Conservation (phyloP, 441 rosid species). For the Rhodomyrtus psidioides region DNA sequence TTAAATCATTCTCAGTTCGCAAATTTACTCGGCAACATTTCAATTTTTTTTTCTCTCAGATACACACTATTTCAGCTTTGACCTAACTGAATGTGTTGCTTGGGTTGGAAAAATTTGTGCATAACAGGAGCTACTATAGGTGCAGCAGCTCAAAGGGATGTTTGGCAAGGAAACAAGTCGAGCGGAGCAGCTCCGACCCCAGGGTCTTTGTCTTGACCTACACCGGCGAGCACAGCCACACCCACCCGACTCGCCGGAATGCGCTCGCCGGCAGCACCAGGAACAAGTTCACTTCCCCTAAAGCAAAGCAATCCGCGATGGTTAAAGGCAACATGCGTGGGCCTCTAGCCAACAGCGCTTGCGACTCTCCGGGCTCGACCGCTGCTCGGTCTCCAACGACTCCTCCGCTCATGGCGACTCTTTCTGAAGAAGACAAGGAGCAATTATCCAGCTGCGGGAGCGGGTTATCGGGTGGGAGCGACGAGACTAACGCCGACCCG, state of each 20-base stretch:
- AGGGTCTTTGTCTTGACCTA: conserved; percentile 54
- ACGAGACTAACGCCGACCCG: neutral
- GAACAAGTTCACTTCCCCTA: conserved; percentile 22
- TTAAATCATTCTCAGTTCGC: neutral
- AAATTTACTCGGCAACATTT: neutral
- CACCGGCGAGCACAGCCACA: conserved; percentile 75
- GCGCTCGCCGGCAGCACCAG: conserved; percentile 75
- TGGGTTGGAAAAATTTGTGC: neutral
- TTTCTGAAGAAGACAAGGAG: neutral
- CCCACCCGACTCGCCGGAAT: conserved; percentile 61
- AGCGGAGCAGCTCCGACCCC: conserved; percentile 59
- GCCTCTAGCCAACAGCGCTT: neutral
- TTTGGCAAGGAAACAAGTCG: conserved; percentile 80
- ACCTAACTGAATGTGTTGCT: neutral
- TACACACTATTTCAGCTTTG: neutral
- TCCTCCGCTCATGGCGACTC: neutral
- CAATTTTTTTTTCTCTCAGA: neutral
- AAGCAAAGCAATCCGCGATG: neutral
- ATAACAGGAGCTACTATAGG: conserved; percentile 76
- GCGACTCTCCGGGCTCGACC: neutral
- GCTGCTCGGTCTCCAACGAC: too few species aligned
- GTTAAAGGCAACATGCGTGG: neutral
- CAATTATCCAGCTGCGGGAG: neutral
- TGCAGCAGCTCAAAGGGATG: conserved; percentile 92
- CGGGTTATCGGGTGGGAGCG: neutral